Percentiles rank a stretch among this genome's conserved stretches.
Evolutionary conservation across 2,329 filamentous ascomycete genomes (phyloP).

Genomic region (Gnomoniopsis smithogilvyi): DNA sequence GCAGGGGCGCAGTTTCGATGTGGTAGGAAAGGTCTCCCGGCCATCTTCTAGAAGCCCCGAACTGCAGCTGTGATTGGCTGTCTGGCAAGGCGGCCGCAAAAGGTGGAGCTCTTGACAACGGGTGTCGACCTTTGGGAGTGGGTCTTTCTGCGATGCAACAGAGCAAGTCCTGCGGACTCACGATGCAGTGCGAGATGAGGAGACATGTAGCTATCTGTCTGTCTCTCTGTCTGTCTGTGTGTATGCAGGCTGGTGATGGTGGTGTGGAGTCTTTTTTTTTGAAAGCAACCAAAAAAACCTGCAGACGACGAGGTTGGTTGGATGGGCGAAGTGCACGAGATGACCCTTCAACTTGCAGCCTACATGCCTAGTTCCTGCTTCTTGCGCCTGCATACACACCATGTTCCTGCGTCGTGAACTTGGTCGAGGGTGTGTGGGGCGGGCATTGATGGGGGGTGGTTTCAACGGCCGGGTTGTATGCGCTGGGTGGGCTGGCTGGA

Average conservation of each 20-base stretch:
- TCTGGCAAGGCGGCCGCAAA: background rate
- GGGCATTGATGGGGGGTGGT: no score
- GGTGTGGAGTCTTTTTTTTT: no score
- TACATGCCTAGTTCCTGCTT: background rate
- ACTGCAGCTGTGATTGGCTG: conserved; percentile 1
- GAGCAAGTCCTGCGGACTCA: no score
- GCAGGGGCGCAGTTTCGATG: background rate
- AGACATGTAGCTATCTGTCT: no score
- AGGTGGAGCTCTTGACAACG: background rate
- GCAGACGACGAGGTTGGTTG: no score
- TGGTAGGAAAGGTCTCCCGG: background rate
- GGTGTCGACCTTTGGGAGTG: background rate
- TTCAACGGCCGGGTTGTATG: no score
- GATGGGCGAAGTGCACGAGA: background rate
- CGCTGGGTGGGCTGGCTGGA: background rate
- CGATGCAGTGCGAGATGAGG: no score
- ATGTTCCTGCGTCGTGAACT: background rate
- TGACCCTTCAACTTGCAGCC: background rate
- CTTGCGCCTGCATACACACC: background rate
- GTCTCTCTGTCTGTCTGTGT: no score
- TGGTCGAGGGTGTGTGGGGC: background rate
- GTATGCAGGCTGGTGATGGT: no score
- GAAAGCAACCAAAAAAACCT: no score
- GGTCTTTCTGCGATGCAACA: no score
- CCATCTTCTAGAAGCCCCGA: conserved; percentile 5